Conservation (phyloP, 1,284 basidiomycete species). For the Schizopora paradoxa region DNA sequence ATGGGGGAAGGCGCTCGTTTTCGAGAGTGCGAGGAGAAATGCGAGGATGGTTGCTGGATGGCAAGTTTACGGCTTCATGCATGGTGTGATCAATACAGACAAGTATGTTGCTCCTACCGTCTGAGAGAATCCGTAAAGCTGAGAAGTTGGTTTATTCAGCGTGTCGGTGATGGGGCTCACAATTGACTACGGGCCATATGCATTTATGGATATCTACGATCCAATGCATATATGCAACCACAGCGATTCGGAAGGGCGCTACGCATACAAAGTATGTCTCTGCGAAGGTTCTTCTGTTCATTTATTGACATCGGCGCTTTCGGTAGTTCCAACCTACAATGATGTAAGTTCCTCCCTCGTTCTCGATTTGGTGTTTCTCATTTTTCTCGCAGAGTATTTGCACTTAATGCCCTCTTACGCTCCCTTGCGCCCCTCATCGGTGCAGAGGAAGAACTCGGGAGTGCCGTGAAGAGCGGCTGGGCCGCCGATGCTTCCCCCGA, state of each 20-base stretch:
- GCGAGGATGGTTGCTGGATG: conserved; percentile 89
- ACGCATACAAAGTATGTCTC: conserved; percentile 69
- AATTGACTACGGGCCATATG: conserved; percentile 93
- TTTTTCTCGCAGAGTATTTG: conserved; percentile 52
- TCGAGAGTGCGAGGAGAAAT: conserved; percentile 78
- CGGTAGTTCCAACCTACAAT: conserved; percentile 32
- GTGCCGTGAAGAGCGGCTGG: conserved; percentile 60
- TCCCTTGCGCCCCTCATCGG: conserved; percentile 80
- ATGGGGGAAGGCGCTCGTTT: conserved; percentile 68
- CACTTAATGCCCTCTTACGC: conserved; percentile 68
- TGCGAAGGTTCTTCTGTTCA: conserved; percentile 16
- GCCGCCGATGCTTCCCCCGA: conserved; percentile 48
- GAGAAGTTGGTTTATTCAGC: conserved; percentile 33
- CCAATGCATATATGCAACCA: conserved; percentile 90
- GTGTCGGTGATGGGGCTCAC: conserved; percentile 85
- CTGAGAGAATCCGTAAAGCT: neutral
- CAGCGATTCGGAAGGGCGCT: conserved; percentile 81
- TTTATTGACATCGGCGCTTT: conserved; percentile 15
- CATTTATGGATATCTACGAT: conserved; percentile 93
- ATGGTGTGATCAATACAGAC: conserved; percentile 95
- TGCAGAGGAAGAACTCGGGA: conserved; percentile 56
- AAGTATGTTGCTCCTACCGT: conserved; percentile 46
- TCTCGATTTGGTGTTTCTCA: conserved; percentile 8
- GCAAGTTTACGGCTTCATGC: conserved; percentile 94
- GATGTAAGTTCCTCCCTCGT: conserved; percentile 27